Evolutionary conservation across 2,329 filamentous ascomycete species (phyloP).

Genomic region (Zymoseptoria brevis): DNA sequence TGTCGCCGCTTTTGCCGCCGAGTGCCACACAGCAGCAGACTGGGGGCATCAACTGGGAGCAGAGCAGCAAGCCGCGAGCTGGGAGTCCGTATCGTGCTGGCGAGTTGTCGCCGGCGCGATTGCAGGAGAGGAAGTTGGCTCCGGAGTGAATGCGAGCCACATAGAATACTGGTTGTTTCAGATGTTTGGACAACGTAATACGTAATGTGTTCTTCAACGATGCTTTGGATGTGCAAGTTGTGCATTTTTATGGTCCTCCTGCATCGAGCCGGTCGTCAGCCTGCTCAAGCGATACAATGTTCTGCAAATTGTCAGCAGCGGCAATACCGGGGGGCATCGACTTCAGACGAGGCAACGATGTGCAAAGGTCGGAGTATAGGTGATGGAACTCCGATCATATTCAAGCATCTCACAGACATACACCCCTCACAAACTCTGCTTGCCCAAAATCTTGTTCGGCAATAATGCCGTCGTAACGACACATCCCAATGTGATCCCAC

Average conservation of each 20-base stretch:
- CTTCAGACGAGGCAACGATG: too few relatives aligned
- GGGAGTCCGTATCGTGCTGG: background rate
- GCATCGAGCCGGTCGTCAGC: too few relatives aligned
- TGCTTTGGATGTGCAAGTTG: too few relatives aligned
- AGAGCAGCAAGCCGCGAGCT: background rate
- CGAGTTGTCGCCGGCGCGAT: background rate
- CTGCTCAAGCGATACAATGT: too few relatives aligned
- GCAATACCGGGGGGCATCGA: too few relatives aligned
- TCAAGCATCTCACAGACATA: background rate
- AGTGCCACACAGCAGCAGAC: background rate
- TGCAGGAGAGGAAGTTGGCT: background rate
- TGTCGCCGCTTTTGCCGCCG: background rate
- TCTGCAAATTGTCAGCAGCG: too few relatives aligned
- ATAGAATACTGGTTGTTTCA: background rate
- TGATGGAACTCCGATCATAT: too few relatives aligned
- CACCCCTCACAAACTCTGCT: slow-evolving; percentile 27
- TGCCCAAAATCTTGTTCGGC: slow-evolving; percentile 34
- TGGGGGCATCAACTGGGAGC: background rate
- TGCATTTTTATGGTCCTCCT: too few relatives aligned
- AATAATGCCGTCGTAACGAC: slow-evolving; percentile 45
- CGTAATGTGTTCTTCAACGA: background rate
- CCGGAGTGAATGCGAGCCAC: background rate
- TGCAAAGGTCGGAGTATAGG: too few relatives aligned
- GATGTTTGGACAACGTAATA: background rate
- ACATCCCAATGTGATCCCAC: slow-evolving; percentile 47